These are phyloP conservation scores for Xylaria sp. DNA, from an alignment of 2,329 filamentous ascomycete genomes.

Conservation along the genomic window DNA sequence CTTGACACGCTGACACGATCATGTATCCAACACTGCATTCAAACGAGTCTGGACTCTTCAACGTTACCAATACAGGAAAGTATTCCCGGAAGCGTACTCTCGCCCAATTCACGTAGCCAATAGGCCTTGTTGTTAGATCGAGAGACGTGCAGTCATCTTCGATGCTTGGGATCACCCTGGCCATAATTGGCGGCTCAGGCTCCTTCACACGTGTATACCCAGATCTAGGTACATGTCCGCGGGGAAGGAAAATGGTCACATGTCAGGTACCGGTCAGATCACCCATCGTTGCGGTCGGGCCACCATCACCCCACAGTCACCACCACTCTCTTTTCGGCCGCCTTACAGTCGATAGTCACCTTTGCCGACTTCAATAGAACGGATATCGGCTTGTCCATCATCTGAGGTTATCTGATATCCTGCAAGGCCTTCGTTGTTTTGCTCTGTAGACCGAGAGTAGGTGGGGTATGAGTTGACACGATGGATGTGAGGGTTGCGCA, in stretches of 20 bases:
- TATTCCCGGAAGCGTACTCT: too few species aligned
- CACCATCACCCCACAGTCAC: slow-evolving; percentile 23
- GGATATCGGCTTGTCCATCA: neutral
- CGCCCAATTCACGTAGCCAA: neutral
- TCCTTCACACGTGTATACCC: slow-evolving; percentile 11
- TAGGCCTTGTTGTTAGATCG: neutral
- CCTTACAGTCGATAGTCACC: neutral
- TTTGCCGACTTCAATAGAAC: neutral
- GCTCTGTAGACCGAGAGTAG: too few species aligned
- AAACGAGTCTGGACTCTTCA: too few species aligned
- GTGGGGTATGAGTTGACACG: too few species aligned
- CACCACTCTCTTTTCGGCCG: neutral
- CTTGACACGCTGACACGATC: too few species aligned
- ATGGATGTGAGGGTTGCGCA: neutral
- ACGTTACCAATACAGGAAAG: too few species aligned
- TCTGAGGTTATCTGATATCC: too few species aligned
- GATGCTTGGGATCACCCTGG: slow-evolving; percentile 10
- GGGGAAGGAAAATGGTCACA: slow-evolving; percentile 15
- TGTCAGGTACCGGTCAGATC: slow-evolving; percentile 28
- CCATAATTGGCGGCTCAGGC: slow-evolving; percentile 13
- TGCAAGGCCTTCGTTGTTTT: too few species aligned
- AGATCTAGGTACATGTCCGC: slow-evolving; percentile 12
- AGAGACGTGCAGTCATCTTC: slow-evolving; percentile 1
- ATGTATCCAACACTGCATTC: too few species aligned
- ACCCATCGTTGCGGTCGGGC: slow-evolving; percentile 26